phyloP scores from a whole-genome alignment of 2,329 filamentous ascomycete genomes.

The Colletotrichum sp. region DNA sequence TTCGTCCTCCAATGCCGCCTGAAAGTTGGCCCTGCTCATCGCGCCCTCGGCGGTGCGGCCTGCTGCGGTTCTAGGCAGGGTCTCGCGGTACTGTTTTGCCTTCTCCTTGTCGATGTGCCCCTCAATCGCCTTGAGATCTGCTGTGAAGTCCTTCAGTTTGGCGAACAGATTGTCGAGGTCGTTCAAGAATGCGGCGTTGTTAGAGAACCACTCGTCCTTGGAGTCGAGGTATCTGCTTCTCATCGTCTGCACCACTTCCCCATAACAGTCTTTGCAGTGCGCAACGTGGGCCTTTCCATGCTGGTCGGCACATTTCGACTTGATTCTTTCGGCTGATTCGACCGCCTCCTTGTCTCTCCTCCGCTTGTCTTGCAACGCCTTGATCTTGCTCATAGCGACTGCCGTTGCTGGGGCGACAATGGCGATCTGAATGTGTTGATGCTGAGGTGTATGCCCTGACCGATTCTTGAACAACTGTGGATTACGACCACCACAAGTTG shows the following conservation, averaged over 20 bases:
- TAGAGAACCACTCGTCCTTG: constrained; percentile 56
- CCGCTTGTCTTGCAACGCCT: not conserved
- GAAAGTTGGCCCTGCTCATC: constrained; percentile 12
- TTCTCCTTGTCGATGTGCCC: constrained; percentile 56
- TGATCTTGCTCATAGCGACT: not conserved
- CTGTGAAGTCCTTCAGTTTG: constrained; percentile 48
- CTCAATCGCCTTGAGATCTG: constrained; percentile 52
- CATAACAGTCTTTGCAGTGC: constrained; percentile 55
- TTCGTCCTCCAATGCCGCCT: constrained; percentile 8
- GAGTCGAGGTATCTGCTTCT: constrained; percentile 41
- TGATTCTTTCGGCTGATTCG: constrained; percentile 47
- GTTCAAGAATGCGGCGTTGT: constrained; percentile 51
- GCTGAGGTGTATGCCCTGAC: not conserved
- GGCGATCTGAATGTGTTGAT: not conserved
- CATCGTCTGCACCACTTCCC: constrained; percentile 51
- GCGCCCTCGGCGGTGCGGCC: constrained; percentile 4
- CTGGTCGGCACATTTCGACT: constrained; percentile 43
- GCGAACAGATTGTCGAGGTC: constrained; percentile 55
- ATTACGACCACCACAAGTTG: not conserved
- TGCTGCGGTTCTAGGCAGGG: constrained; percentile 23
- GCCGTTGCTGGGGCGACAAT: not conserved
- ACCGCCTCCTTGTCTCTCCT: constrained; percentile 20
- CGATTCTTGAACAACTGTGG: not conserved
- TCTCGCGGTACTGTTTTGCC: constrained; percentile 56
- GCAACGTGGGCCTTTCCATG: constrained; percentile 47